Conservation (phyloP, 352 stramenopile genomes). For the Globisporangium canariense region DNA sequence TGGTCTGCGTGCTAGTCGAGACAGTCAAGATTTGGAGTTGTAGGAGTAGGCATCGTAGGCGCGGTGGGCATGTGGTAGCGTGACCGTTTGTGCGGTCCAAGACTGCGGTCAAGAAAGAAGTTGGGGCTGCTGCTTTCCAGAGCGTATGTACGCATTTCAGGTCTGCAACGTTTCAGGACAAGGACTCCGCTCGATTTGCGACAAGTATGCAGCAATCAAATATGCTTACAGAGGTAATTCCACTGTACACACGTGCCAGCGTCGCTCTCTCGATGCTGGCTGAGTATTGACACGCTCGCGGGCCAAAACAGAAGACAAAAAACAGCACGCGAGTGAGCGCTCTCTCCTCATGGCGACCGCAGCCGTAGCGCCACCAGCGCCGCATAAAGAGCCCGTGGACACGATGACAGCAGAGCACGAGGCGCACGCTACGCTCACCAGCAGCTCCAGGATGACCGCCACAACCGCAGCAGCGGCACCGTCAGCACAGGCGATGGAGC, state of each 20-base stretch:
- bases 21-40: no score
- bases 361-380: neutral
- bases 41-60: no score
- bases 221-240: neutral
- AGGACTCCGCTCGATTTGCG: neutral
- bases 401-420: neutral
- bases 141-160: no score
- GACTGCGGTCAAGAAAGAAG: no score
- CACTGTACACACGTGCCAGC: neutral
- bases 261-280: neutral
- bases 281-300: slow-evolving; percentile 1
- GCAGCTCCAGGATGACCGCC: slow-evolving; percentile 4
- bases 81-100: no score
- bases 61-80: no score
- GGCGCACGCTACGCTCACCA: no score
- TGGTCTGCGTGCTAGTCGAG: no score
- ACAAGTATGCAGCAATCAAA: neutral
- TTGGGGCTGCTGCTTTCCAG: no score
- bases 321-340: neutral
- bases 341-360: neutral
- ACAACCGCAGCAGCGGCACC: neutral
- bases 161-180: neutral
- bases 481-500: slow-evolving; percentile 3
- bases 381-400: neutral
- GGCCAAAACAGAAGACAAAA: neutral